These are phyloP conservation scores for Puccinia triticina DNA, from an alignment of 1,284 basidiomycete species.

Conservation along the genomic window DNA sequence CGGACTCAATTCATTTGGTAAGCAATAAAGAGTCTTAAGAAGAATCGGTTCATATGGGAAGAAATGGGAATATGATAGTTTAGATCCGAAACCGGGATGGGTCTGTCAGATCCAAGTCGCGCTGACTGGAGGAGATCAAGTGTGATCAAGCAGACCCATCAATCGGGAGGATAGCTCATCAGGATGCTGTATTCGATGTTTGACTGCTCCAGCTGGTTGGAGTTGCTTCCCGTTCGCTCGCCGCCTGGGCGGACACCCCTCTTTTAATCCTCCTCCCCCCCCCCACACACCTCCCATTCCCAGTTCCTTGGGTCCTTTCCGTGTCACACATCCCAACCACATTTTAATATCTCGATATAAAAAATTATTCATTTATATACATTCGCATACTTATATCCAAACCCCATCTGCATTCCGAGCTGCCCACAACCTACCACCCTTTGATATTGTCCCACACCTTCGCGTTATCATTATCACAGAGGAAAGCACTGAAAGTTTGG, in stretches of 20 bases:
- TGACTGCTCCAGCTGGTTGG: not conserved
- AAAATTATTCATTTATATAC: no score
- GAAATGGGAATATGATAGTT: not conserved
- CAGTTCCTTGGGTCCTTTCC: not conserved
- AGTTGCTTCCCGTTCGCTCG: not conserved
- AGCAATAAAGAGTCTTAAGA: not conserved
- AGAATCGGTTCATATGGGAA: slow-evolving; percentile 14
- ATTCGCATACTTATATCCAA: not conserved
- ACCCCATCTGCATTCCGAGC: not conserved
- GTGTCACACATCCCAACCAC: no score
- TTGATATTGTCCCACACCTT: not conserved
- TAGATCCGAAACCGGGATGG: slow-evolving; percentile 14
- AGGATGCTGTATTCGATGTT: not conserved
- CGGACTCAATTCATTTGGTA: slow-evolving; percentile 3
- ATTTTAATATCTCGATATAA: no score
- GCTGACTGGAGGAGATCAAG: slow-evolving; percentile 5
- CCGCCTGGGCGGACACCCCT: not conserved
- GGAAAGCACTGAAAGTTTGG: not conserved
- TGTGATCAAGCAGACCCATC: slow-evolving; percentile 10
- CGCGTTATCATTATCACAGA: not conserved
- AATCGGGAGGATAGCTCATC: slow-evolving; percentile 14
- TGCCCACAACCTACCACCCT: not conserved
- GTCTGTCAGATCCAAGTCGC: not conserved
- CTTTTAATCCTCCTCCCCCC: not conserved
- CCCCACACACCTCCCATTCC: not conserved